Evolutionary conservation across 2,329 filamentous ascomycete species (phyloP), one percentile per base, ranked within the genome.

Genomic region (Colletotrichum sp.): DNA sequence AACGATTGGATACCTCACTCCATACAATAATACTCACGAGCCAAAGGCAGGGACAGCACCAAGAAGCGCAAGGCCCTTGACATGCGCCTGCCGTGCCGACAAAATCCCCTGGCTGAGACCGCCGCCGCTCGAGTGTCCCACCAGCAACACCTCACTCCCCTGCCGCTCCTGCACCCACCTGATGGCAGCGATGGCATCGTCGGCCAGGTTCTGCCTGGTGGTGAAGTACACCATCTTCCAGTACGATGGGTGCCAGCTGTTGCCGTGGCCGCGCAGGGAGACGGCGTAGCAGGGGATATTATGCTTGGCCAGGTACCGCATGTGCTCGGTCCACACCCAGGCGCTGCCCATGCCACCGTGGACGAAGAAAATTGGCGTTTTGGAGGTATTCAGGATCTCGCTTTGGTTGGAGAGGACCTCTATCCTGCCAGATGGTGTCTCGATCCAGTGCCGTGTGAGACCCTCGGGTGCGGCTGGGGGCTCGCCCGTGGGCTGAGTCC

Each of bases 331-430:
- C 87, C 88, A 90, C 24, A 89, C 84, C 78, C 84, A 86, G 9
- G 89, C 89, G 68, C 83, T 83, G 54, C 88, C 89, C 82, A 90
- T 89, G 63, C 88, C 88, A 51, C 88, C 89, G 75, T 90, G 88
- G 38, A 85, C 81, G 79, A 90, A 89, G 81, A 90, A 84, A 15
- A 90, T 78, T 3, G 86, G 84, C 12, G 83, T 78, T 8, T 71
- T 64, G n/a, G 57, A 34, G 8, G 24, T 58, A 34, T 55, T 13
- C 54, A 54, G 67, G 24, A 71, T 74, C 3, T 76, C 67, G 2
- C 85, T 83, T 16, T 79, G 76, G n/a, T 84, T 85, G 70, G 82
- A 83, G 33, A 90, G 84, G 5, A 90, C 77, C 77, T 90, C 88
- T n/a, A 90, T 80, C 4, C 82, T 79, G 3, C 88, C 88, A 4